These are phyloP conservation scores for Alternaria metachromatica DNA, from an alignment of 2,329 filamentous ascomycete genomes.

Conservation along the genomic window DNA sequence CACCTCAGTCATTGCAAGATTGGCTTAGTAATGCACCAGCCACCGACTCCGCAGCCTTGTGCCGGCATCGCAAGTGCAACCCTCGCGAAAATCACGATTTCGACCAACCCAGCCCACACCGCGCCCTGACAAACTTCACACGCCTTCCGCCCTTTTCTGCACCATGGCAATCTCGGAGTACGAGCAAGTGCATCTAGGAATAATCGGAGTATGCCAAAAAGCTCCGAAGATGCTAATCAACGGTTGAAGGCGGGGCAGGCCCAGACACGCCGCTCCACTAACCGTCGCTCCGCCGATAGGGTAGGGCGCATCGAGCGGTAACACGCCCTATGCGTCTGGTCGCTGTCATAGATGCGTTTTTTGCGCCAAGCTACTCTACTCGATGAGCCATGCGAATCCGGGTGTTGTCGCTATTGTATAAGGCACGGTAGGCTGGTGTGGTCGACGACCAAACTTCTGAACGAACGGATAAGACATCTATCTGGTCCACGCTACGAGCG, in stretches of 20 bases:
- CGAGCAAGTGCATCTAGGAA: background rate
- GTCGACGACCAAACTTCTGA: background rate
- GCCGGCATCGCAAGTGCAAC: background rate
- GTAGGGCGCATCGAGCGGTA: background rate
- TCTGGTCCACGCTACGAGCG: background rate
- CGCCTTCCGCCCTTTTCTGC: background rate
- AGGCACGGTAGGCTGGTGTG: background rate
- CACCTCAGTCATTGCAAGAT: background rate
- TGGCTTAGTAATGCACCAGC: background rate
- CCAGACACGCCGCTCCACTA: conserved; percentile 2
- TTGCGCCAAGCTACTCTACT: conserved; percentile 6
- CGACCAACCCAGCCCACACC: background rate
- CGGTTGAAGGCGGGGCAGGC: conserved; percentile 1
- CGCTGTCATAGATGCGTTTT: background rate
- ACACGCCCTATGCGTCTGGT: conserved; percentile 1
- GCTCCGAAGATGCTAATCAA: conserved; percentile 1
- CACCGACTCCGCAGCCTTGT: background rate
- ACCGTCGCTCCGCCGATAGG: conserved; percentile 2
- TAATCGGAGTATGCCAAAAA: background rate
- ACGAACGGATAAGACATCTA: background rate
- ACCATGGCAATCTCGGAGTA: conserved; percentile 1
- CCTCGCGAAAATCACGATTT: background rate
- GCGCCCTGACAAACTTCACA: background rate
- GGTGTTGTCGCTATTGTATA: background rate
- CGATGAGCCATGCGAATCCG: background rate